These are phyloP conservation scores for Cyberlindnera sargentensis DNA, from an alignment of 805 yeast species.

Conservation along the genomic window DNA sequence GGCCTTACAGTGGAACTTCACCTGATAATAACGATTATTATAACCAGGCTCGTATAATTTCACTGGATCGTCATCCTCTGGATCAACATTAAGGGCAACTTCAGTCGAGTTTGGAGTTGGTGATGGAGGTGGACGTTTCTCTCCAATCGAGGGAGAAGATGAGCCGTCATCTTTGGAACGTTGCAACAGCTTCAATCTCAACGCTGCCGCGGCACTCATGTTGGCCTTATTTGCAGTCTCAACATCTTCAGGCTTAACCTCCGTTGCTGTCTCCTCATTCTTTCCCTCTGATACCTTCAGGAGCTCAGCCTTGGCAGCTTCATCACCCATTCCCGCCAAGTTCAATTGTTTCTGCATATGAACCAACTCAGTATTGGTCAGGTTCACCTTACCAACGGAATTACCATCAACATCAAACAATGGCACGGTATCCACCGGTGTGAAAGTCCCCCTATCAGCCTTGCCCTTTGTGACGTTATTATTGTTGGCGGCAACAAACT, in stretches of 20 bases:
- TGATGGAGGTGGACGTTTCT: slow-evolving; percentile 13
- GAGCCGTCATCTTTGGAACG: slow-evolving; percentile 14
- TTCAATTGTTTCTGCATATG: slow-evolving; percentile 54
- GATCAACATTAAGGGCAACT: slow-evolving; percentile 1
- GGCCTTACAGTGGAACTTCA: slow-evolving; percentile 57
- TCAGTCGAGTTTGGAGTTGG: background rate
- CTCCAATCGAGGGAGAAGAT: slow-evolving; percentile 10
- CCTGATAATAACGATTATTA: slow-evolving; percentile 67
- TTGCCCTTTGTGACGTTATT: slow-evolving; percentile 57
- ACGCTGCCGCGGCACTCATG: slow-evolving; percentile 39
- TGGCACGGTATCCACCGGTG: slow-evolving; percentile 67
- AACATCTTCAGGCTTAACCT: slow-evolving; percentile 16
- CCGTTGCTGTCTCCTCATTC: background rate
- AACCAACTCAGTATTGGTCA: slow-evolving; percentile 67
- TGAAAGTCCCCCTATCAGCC: slow-evolving; percentile 61
- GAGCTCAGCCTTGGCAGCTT: slow-evolving; percentile 22
- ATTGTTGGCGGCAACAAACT: slow-evolving; percentile 26
- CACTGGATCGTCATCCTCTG: slow-evolving; percentile 42
- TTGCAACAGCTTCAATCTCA: slow-evolving; percentile 29
- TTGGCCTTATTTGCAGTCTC: slow-evolving; percentile 31
- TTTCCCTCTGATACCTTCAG: slow-evolving; percentile 23
- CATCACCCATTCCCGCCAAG: slow-evolving; percentile 21
- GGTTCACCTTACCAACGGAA: slow-evolving; percentile 56
- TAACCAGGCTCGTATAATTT: slow-evolving; percentile 86
- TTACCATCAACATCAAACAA: slow-evolving; percentile 72